A percentile compares a stretch with the other conserved stretches of the same genome.
Evolutionary conservation across 2,329 filamentous ascomycete genomes (phyloP).

Genomic region (Zopfia rhizophila): DNA sequence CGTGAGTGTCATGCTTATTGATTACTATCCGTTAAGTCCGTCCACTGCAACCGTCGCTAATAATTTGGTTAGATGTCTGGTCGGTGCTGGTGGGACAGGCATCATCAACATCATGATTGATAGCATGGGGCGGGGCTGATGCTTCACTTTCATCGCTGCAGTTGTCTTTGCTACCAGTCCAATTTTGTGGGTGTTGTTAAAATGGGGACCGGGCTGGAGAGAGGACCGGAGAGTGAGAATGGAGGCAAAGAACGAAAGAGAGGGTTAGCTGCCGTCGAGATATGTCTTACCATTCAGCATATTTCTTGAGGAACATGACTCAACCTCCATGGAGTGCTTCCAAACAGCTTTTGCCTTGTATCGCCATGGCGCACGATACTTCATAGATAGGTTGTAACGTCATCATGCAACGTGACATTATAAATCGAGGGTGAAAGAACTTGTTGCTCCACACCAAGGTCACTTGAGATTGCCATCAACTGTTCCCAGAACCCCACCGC

Average conservation of each 20-base stretch:
- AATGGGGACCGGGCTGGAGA: conserved; percentile 56
- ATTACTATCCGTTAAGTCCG: conserved; percentile 48
- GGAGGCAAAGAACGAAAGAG: conserved; percentile 8
- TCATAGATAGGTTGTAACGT: no score
- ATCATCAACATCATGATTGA: conserved; percentile 50
- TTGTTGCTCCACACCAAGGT: no score
- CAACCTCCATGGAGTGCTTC: no score
- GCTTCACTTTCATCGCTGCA: conserved; percentile 56
- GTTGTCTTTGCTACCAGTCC: conserved; percentile 53
- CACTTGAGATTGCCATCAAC: no score
- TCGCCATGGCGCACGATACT: no score
- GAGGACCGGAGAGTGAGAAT: conserved; percentile 48
- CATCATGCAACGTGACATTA: no score
- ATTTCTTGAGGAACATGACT: no score
- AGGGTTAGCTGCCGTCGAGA: neutral
- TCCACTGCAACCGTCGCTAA: conserved; percentile 50
- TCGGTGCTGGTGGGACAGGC: conserved; percentile 49
- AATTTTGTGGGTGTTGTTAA: conserved; percentile 53
- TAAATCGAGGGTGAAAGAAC: no score
- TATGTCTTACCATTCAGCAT: no score
- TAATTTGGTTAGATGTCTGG: conserved; percentile 40
- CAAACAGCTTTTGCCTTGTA: no score
- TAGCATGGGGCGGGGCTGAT: conserved; percentile 52
- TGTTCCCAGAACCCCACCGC: no score
- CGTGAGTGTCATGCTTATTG: conserved; percentile 50